Percentiles rank a stretch among this genome's conserved stretches.
Conservation (phyloP, 1,284 basidiomycete species). For the Pulveroboletus sp. region DNA sequence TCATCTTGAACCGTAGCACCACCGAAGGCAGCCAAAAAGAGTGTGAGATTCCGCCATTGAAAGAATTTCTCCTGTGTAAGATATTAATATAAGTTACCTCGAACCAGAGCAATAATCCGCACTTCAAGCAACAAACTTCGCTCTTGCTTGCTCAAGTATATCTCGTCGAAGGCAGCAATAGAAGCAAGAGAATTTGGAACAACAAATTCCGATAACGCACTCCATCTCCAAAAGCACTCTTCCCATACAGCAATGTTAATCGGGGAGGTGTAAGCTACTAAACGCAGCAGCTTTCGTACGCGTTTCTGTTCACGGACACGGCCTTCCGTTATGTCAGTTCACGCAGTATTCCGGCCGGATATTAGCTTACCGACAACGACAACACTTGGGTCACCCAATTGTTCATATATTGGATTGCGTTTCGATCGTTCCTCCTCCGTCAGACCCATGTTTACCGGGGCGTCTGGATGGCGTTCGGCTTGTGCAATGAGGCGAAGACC, state of each 20-base stretch:
- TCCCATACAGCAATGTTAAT: constrained; percentile 77
- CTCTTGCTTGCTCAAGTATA: constrained; percentile 34
- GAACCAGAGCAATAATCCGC: constrained; percentile 3
- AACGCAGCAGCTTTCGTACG: constrained; percentile 66
- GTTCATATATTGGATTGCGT: constrained; percentile 70
- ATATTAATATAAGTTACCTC: constrained; percentile 8
- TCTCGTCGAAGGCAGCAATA: constrained; percentile 34
- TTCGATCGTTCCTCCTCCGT: constrained; percentile 61
- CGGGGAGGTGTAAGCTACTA: constrained; percentile 58
- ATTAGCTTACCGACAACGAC: constrained; percentile 57
- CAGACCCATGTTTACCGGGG: constrained; percentile 45
- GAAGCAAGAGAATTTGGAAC: constrained; percentile 35
- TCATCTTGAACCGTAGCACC: constrained; percentile 60
- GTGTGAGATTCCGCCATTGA: constrained; percentile 86
- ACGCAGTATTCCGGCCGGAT: background rate
- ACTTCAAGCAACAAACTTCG: constrained; percentile 42
- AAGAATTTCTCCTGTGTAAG: constrained; percentile 61
- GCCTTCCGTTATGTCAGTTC: constrained; percentile 33
- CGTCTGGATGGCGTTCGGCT: constrained; percentile 56
- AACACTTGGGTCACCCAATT: constrained; percentile 70
- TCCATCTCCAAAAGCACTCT: constrained; percentile 74
- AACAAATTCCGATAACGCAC: constrained; percentile 48
- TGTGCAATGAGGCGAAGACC: constrained; percentile 64
- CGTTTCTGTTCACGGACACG: constrained; percentile 80
- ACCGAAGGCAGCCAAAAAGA: constrained; percentile 77